A percentile compares a stretch with the other conserved stretches of the same genome.
Conservation (phyloP, 108 stramenopile species). For the Nannochloropsis granulata region DNA sequence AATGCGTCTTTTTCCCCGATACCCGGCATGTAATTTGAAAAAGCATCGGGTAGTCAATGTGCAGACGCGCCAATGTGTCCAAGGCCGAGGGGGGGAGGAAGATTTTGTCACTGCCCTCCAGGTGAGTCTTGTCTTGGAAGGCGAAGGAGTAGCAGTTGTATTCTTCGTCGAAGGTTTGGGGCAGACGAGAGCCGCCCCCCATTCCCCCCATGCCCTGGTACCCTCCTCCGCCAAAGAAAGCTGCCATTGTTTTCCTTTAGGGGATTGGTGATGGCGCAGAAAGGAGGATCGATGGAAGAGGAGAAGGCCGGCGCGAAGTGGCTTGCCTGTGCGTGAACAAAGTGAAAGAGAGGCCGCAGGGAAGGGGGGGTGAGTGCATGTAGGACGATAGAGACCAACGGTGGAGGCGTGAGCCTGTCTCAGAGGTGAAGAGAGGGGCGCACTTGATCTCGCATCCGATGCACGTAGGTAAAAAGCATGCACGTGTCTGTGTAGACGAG, state of each 20-base stretch:
- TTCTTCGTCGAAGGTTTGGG: conserved; percentile 21
- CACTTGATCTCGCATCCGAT: no score
- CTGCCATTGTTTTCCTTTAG: not conserved
- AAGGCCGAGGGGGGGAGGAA: conserved; percentile 90
- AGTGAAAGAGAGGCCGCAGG: no score
- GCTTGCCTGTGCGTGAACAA: no score
- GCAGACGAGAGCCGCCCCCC: not conserved
- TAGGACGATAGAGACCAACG: no score
- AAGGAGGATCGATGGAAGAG: no score
- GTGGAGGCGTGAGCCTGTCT: no score
- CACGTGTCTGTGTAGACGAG: no score
- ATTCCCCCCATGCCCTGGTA: not conserved
- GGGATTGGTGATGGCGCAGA: no score
- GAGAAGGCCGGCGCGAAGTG: no score
- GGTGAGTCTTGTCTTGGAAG: conserved; percentile 30
- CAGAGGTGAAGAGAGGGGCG: no score
- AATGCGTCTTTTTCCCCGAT: conserved; percentile 65
- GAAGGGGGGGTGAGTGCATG: no score
- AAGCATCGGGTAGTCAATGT: conserved; percentile 48
- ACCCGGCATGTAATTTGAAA: conserved; percentile 29
- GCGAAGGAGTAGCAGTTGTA: conserved; percentile 21
- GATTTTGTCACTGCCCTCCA: conserved; percentile 86
- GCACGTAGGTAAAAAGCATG: no score
- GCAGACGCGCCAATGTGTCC: conserved; percentile 71
- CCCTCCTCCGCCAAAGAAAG: not conserved